Percentiles rank a stretch among this genome's conserved stretches.
phyloP scores from a whole-genome alignment of 2,329 filamentous ascomycete genomes.

The Verticillium albo-atrum region DNA sequence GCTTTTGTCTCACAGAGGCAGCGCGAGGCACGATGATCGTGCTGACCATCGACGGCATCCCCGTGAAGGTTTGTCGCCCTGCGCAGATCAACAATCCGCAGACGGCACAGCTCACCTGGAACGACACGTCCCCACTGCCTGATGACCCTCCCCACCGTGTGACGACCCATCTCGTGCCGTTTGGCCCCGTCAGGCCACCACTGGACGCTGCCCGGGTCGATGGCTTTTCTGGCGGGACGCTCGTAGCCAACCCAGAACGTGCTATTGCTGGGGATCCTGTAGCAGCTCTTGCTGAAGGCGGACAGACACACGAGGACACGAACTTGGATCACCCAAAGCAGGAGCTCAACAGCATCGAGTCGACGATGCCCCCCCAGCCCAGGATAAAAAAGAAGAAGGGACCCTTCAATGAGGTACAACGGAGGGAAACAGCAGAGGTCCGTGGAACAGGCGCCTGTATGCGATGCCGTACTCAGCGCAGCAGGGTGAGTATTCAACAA shows the following conservation, averaged over 20 bases:
- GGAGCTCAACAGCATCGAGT: background rate
- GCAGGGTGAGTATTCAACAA: conserved; percentile 28
- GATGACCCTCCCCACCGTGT: background rate
- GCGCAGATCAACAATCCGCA: background rate
- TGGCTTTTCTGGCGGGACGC: background rate
- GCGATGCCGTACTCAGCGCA: conserved; percentile 40
- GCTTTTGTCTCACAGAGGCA: background rate
- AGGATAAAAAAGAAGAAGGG: background rate
- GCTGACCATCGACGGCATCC: background rate
- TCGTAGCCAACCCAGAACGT: background rate
- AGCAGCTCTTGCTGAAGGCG: background rate
- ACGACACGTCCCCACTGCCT: background rate
- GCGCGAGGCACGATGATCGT: background rate
- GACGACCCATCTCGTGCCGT: background rate
- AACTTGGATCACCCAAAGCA: background rate
- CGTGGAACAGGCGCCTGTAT: conserved; percentile 34
- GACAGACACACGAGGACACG: background rate
- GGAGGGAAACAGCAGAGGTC: conserved; percentile 27
- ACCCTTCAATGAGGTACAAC: conserved; percentile 17
- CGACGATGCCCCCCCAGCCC: background rate
- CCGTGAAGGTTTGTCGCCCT: background rate
- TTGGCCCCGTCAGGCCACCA: background rate
- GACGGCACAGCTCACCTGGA: background rate
- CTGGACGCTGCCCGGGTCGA: background rate
- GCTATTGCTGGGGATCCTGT: background rate